Evolutionary conservation across 305 asterid species (phyloP).

Genomic region (Stenogyne calaminthoides): DNA sequence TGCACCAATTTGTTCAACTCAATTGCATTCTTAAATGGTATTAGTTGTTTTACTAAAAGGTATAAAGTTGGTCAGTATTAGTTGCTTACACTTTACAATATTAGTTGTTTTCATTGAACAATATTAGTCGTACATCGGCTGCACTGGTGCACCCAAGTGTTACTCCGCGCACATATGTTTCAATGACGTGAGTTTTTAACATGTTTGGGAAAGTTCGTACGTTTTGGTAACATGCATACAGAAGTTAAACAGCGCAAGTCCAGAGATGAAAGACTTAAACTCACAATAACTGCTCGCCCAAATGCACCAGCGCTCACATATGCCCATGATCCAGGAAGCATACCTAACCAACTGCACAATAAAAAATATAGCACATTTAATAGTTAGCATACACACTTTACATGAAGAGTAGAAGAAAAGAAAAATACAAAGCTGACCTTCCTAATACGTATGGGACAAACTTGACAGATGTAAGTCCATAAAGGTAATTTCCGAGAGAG

Average conservation of each 20-base stretch:
- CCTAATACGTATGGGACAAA: slow-evolving; percentile 88
- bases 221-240: too few relatives aligned
- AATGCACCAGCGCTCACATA: slow-evolving; percentile 98
- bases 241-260: not conserved
- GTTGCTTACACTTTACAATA: too few relatives aligned
- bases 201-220: too few relatives aligned
- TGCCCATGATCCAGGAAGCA: slow-evolving; percentile 99
- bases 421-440: slow-evolving; percentile 54
- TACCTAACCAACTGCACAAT: slow-evolving; percentile 86
- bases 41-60: too few relatives aligned
- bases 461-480: slow-evolving; percentile 92
- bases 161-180: too few relatives aligned
- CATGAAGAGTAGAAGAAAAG: not conserved
- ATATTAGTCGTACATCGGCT: too few relatives aligned
- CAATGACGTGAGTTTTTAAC: too few relatives aligned
- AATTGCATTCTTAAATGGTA: too few relatives aligned
- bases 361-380: not conserved
- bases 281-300: slow-evolving; percentile 91
- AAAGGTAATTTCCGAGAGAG: slow-evolving; percentile 92
- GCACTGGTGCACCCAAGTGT: too few relatives aligned
- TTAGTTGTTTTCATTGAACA: too few relatives aligned
- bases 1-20: too few relatives aligned
- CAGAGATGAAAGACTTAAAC: slow-evolving; percentile 31
- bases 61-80: too few relatives aligned
- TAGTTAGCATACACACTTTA: not conserved